Base-by-base conservation (phyloP, 2,329 filamentous ascomycete species). In the Fonsecaea monophora region DNA sequence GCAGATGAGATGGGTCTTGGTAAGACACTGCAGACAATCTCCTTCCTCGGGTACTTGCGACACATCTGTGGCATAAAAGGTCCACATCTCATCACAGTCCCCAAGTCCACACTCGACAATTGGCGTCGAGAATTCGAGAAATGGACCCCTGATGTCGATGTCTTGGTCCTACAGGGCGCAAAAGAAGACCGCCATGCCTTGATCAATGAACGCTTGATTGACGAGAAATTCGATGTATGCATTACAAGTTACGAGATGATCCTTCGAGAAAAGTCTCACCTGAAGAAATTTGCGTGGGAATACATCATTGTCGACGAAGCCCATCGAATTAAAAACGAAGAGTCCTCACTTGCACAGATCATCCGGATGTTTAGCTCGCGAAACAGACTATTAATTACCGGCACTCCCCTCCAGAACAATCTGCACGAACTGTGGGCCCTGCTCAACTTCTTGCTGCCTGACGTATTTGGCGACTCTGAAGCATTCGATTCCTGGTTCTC, bases 211-310 rank as follows among this genome's bases (percentile, higher is more conserved):
- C 91, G 92, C 4, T 84, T 99, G n/a, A 85, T 96, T 18, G 92
- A 96, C 67, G 93, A 97, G 78, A 92, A 96, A 72, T 99, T 99
- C 73, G 95, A 99, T 75, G 94, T 98, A 18, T 97, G 94, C 81
- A 92, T 99, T 77, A 99, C 95, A 13, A 97, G 94, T 78, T 99
- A 99, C 81, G 95, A 99, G 79, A 98, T 99, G 94, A 93, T 99
- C 67, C 84, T 99, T 12, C 89, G 95, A 65, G 95, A 99, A 77
- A 98, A 99, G 82, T 85, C 91, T 0, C 92, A 97, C 73, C 80
- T 99, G 72, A 97, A 95, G 82, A 98, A 98, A 79, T 96, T 99
- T 78, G 94, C 95, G 0, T 99, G 95, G 95, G 94, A 99, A 78
- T 99, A 99, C 80, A 99, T 99, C 79, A 97, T 99, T 73, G 97